phyloP scores from a whole-genome alignment of 2,329 filamentous ascomycete genomes.

The Apiospora hydei region DNA sequence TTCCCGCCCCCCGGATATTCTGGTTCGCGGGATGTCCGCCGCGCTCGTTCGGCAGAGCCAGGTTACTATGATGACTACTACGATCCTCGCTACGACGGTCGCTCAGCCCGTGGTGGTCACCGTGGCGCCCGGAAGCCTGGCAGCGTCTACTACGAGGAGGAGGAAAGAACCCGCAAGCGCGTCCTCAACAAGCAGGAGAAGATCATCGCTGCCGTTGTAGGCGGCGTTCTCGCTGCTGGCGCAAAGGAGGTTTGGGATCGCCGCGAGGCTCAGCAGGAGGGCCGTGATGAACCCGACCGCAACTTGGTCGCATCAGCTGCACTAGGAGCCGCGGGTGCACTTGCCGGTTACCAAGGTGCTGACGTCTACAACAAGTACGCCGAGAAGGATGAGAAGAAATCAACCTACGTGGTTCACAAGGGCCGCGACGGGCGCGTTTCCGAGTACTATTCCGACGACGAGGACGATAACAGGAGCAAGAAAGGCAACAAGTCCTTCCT shows the following conservation, averaged over 20 bases:
- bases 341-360: slow-evolving; percentile 69
- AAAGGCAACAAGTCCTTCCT: slow-evolving; percentile 71
- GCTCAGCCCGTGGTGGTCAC: slow-evolving; percentile 46
- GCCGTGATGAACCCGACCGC: slow-evolving; percentile 58
- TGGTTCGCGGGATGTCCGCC: slow-evolving; percentile 57
- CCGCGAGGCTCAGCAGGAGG: slow-evolving; percentile 61
- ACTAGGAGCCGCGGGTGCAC: slow-evolving; percentile 68
- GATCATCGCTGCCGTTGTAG: slow-evolving; percentile 70
- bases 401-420: slow-evolving; percentile 60
- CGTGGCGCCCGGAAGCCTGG: slow-evolving; percentile 58
- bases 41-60: slow-evolving; percentile 70
- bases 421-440: slow-evolving; percentile 59
- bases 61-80: slow-evolving; percentile 68
- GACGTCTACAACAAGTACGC: slow-evolving; percentile 69
- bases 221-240: slow-evolving; percentile 69
- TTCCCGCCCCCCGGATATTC: slow-evolving; percentile 75
- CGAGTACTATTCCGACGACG: slow-evolving; percentile 66
- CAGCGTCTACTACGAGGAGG: slow-evolving; percentile 63
- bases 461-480: slow-evolving; percentile 60
- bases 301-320: slow-evolving; percentile 67
- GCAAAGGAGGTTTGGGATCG: slow-evolving; percentile 73
- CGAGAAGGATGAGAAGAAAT: slow-evolving; percentile 61
- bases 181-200: slow-evolving; percentile 69
- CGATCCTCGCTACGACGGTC: slow-evolving; percentile 47
- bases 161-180: slow-evolving; percentile 58